Base-by-base conservation (phyloP, 176 grass and related monocot species). In the Lolium multiflorum region DNA sequence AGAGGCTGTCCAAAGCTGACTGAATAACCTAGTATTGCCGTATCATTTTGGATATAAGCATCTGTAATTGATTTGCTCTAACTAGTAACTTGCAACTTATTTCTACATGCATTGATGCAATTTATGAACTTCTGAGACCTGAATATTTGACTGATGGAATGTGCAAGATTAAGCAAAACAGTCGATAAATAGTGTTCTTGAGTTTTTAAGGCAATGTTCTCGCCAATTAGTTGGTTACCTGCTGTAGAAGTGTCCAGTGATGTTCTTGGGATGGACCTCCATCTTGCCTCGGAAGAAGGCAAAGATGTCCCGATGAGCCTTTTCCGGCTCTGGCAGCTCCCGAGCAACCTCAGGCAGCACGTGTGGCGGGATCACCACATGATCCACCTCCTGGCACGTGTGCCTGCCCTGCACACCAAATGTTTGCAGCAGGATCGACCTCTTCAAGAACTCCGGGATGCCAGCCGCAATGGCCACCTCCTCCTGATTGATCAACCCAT, bases 221-320 rank as follows among this genome's bases (percentile, higher is more conserved):
- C 14, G 25, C 25, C 62, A 15, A 14, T 11, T 65, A 12, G 12
- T 83, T 72, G 6, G 61, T 91, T 91, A 96, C 94, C 91, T 97
- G 95, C 95, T 88, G 90, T 97, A 97, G 95, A 97, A 97, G 87
- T 82, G 92, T 43, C 95, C 92, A 72, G 81, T 97, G 54, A 92
- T 87, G 92, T 97, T 97, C 86, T 97, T 97, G 68, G 92, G 95
- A 61, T 94, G 90, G 59, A 94, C 68, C 84, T 97, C 95, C 92
- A 97, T 92, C 76, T 97, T 97, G 67, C 95, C 95, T 9, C 95
- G 82, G 75, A 97, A 97, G 79, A 88, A 97, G 24, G 84, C 88
- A 56, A 91, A 97, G 58, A 94, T 91, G 64, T 93, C 89, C 24
- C 92, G 85, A 20, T 20, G 83, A 12, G 50, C n/a, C 60, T 79